phyloP scores from a whole-genome alignment of 78 protist species.

The slime mould (Dictyostelium discoideum) region DNA sequence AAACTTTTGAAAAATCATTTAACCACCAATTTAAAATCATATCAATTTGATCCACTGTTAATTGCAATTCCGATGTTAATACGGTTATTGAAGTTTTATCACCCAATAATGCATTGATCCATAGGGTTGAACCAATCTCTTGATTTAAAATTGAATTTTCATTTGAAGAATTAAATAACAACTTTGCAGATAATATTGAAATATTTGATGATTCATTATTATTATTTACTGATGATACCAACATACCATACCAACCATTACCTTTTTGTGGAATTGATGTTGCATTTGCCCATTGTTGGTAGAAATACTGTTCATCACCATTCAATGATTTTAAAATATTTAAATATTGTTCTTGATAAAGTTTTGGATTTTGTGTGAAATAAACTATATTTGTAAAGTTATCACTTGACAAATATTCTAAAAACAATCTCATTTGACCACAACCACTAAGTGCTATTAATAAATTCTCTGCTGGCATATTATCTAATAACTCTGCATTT shows the following conservation, averaged over 20 bases:
- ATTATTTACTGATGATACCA: neutral
- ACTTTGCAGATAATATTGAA: neutral
- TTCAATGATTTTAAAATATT: neutral
- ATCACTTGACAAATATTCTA: neutral
- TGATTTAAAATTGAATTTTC: neutral
- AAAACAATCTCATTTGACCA: conserved; percentile 32
- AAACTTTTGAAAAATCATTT: neutral
- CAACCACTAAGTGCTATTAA: neutral
- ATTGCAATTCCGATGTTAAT: neutral
- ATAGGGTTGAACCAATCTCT: neutral
- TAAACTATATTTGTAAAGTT: neutral
- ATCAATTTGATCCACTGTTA: neutral
- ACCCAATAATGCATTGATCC: conserved; percentile 16
- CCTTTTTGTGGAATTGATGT: neutral
- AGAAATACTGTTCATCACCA: neutral
- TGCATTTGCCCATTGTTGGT: conserved; percentile 33
- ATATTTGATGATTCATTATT: neutral
- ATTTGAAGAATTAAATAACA: conserved; percentile 6
- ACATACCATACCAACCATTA: conserved; percentile 45
- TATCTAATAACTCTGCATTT: neutral
- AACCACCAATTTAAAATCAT: conserved; percentile 6
- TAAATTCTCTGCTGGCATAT: neutral
- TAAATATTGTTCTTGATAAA: neutral
- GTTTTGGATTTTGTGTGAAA: neutral
- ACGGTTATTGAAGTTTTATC: neutral